A percentile compares a stretch with the other conserved stretches of the same genome.
Conservation (phyloP, 2,329 filamentous ascomycete genomes). For the Aspergillus calidoustus region DNA sequence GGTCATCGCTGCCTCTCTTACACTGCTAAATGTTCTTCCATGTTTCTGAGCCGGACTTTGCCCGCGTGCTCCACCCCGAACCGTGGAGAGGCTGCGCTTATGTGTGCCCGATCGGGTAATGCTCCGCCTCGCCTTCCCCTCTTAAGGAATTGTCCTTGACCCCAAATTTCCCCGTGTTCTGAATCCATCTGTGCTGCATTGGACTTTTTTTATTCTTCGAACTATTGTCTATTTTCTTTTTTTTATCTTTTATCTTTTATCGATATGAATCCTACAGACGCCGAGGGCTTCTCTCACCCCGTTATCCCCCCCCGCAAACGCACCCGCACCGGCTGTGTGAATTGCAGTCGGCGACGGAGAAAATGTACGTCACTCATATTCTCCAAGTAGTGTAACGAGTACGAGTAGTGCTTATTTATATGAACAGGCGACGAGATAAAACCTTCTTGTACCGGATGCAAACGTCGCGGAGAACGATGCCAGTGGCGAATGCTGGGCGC, state of each 20-base stretch:
- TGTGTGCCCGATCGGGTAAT: conserved; percentile 24
- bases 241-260: not conserved
- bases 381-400: too few species aligned
- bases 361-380: conserved; percentile 31
- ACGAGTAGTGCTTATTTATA: not conserved
- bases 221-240: not conserved
- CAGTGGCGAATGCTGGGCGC: conserved; percentile 38
- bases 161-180: not conserved
- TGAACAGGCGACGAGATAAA: conserved; percentile 35
- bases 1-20: not conserved
- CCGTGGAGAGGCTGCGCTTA: conserved; percentile 21
- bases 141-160: conserved; percentile 16
- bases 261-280: conserved; percentile 14
- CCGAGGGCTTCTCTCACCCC: conserved; percentile 4
- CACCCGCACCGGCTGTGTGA: conserved; percentile 38
- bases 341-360: conserved; percentile 37
- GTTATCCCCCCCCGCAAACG: conserved; percentile 25
- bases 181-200: not conserved
- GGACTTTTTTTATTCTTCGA: not conserved
- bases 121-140: conserved; percentile 9
- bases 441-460: conserved; percentile 37
- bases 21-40: not conserved
- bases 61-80: conserved; percentile 8
- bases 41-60: conserved; percentile 5
- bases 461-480: conserved; percentile 34